Evolutionary conservation across 257 asterid species (phyloP), one percentile per base, ranked within the genome.

Genomic region (Nicotiana benthamiana): DNA sequence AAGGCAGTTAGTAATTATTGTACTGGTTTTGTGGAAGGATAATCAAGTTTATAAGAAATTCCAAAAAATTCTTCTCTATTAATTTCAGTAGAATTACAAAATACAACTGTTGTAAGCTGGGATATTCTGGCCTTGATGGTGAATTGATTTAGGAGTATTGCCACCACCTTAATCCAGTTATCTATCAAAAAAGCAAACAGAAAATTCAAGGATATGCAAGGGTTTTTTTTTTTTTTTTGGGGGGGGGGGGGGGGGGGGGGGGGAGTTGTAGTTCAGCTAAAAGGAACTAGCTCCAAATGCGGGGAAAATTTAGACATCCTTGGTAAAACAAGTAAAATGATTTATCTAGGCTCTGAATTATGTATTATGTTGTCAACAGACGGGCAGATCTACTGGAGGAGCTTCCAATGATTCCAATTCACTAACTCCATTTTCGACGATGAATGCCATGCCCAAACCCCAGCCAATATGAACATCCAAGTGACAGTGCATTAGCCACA

Each of bases 401-500:
- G 82, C 80, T 86, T 90, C 91, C 28, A 93, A 68, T 3, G 87
- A 77, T 80, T 93, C 89, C 86, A 87, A 27, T 72, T 87, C 84
- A 0, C 92, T 92, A 52, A 86, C 89, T 57, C 98, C 98, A 32
- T 94, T 87, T 60, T 89, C 97, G 30, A 94, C 97, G 0, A 94
- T 15, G 89, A 94, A 93, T 16, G 89, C 94, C 93, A 85, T 94
- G 0, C 96, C 97, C 85, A 93, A 82, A 22, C 98, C 98, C 98
- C 97, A 94, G 0, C 76, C 79, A 27, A 91, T 89, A 75, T 94
- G 98, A 57, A 89, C 97, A 84, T 93, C 98, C 94, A 94, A 87
- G 87, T 94, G 98, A 84, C 97, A 94, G 76, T 94, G 98, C 93
- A 94, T 46, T 67, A 94, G 27, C 97, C 98, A 94, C 1, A 90